Evolutionary conservation across 108 stramenopile genomes (phyloP), one percentile per base, ranked within the genome.

Genomic region (Nitzschia palea): DNA sequence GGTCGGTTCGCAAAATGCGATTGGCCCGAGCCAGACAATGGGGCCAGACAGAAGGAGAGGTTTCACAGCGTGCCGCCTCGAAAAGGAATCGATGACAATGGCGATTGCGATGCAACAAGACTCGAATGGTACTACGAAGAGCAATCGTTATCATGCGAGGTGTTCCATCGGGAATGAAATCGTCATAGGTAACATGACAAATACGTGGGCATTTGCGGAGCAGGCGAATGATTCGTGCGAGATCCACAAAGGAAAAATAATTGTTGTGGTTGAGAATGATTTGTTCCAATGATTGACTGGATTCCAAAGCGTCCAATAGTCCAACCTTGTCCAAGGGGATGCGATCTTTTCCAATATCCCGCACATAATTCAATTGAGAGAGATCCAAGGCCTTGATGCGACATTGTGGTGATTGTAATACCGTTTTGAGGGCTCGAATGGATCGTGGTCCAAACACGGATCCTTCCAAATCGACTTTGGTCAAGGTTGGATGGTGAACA

Each of bases 211-310:
- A 20, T 18, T 18, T 10, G 15, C 18, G 15, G 47, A 48, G 47
- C n/a, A 48, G 22, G 18, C 18, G 47, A 18, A 48, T 48, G 17
- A 48, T 18, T 10, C 47, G 8, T n/a, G 47, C 4, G 4, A 48
- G 9, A 18, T 48, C 47, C 17, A 48, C 15, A 48, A 20, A 48
- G 47, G 17, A 18, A 18, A 12, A 48, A 4, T 4, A 20, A 4
- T 20, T 20, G 18, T 48, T 48, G 9, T 48, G 47, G 18, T 48
- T 10, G 17, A 48, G 18, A 5, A 10, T 10, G 9, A 48, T 18
- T 48, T 48, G 47, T 48, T 48, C 47, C n/a, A 48, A 4, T 5
- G 47, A 48, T 20, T 48, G 47, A 48, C 18, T 48, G 47, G 47
- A 12, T 20, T 18, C 9, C 47, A 48, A 48, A 20, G 47, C 47